Percentiles rank a stretch among this genome's conserved stretches.
These are phyloP conservation scores for Linnemannia hyalina DNA, from an alignment of 192 early-diverging fungal species.

Conservation along the genomic window DNA sequence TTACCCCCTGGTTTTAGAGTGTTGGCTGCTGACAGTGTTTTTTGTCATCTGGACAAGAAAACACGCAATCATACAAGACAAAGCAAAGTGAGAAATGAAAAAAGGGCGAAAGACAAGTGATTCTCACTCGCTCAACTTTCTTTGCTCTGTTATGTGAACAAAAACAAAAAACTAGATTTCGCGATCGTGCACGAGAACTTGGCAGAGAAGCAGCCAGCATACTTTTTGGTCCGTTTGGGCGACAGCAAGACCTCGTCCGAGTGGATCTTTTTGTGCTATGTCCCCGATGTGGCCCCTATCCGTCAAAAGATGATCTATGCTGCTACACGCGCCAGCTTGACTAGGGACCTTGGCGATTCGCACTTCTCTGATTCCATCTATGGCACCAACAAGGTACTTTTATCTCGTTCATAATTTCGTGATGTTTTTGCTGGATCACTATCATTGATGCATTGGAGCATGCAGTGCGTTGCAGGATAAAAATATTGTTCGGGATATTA, in stretches of 20 bases:
- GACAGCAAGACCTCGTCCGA: conserved; percentile 53
- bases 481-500: neutral
- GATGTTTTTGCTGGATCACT: too few species aligned
- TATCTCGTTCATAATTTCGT: neutral
- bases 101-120: neutral
- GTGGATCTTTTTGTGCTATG: conserved; percentile 85
- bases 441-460: neutral
- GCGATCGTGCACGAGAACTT: conserved; percentile 62
- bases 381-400: conserved; percentile 73
- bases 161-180: conserved; percentile 60
- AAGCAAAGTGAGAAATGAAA: neutral
- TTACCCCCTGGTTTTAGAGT: neutral
- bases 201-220: conserved; percentile 69
- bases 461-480: neutral
- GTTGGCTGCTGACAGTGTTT: neutral
- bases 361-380: conserved; percentile 88
- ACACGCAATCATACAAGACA: neutral
- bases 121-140: neutral
- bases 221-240: conserved; percentile 76
- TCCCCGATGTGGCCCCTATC: conserved; percentile 84
- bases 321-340: conserved; percentile 82
- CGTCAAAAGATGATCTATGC: conserved; percentile 97
- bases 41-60: neutral
- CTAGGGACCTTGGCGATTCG: conserved; percentile 84
- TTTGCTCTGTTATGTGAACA: neutral